These are phyloP conservation scores for Prunus mongolica DNA, from an alignment of 306 rosid species.

Conservation along the genomic window DNA sequence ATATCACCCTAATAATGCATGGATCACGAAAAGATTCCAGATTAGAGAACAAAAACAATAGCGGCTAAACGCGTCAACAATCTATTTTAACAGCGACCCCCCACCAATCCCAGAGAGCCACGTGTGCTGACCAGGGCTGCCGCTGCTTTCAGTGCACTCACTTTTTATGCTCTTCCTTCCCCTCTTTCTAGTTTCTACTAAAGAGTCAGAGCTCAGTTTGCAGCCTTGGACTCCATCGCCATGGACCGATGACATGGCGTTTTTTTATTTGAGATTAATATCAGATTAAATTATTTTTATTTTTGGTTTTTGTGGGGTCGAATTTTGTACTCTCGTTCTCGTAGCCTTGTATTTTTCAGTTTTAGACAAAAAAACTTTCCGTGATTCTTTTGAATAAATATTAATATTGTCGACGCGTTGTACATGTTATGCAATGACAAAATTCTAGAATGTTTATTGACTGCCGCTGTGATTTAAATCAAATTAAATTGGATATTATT, in stretches of 20 bases:
- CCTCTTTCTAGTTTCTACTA: too few species aligned
- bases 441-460: constrained; percentile 23
- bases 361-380: constrained; percentile 4
- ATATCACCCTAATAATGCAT: constrained; percentile 36
- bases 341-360: constrained; percentile 23
- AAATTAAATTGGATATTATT: neutral
- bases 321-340: neutral
- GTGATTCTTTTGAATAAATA: neutral
- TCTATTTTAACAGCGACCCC: constrained; percentile 1
- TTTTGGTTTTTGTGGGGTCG: constrained; percentile 1
- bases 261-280: neutral
- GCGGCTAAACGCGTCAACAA: constrained; percentile 51
- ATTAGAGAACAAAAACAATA: constrained; percentile 45
- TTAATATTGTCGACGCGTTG: constrained; percentile 5
- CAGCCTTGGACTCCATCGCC: neutral
- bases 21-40: constrained; percentile 53
- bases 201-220: constrained; percentile 24
- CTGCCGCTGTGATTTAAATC: neutral
- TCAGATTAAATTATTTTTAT: neutral
- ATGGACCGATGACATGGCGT: neutral
- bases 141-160: constrained; percentile 4
- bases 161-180: neutral
- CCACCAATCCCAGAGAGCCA: constrained; percentile 7
- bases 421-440: constrained; percentile 7
- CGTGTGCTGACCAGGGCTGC: constrained; percentile 16